Conservation (phyloP, 768 basidiomycete species). For the Panaeolus papilionaceus region DNA sequence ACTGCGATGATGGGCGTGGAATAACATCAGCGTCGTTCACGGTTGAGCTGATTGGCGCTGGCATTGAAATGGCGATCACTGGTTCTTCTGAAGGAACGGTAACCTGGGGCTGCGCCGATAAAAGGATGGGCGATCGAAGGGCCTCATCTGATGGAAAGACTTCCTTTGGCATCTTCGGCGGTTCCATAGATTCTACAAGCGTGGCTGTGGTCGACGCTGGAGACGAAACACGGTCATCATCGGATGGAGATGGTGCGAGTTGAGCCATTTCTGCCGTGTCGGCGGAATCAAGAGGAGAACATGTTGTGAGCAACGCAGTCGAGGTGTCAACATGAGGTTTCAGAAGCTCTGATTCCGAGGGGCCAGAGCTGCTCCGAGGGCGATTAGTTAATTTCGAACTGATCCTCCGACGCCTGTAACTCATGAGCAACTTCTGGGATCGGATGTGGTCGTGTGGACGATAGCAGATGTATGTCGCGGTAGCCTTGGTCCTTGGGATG, state of each 20-base stretch:
- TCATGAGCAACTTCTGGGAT: not conserved
- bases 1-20: not conserved
- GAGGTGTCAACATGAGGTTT: not conserved
- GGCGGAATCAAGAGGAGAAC: not conserved
- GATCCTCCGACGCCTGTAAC: not conserved
- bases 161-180: not conserved
- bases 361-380: not conserved
- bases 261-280: not conserved
- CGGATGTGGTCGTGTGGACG: not conserved
- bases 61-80: not conserved
- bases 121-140: not conserved
- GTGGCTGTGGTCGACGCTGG: not conserved
- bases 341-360: not conserved
- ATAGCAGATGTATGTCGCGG: not conserved
- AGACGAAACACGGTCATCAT: not conserved
- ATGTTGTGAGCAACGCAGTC: not conserved
- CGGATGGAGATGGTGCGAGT: not conserved
- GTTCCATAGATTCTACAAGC: not conserved
- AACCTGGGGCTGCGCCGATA: not conserved
- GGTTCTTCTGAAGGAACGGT: not conserved
- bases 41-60: slow-evolving; percentile 6
- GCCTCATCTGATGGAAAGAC: not conserved
- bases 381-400: not conserved
- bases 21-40: not conserved
- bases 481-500: not conserved